Percentiles rank a stretch among this genome's conserved stretches.
Evolutionary conservation across 2,329 filamentous ascomycete genomes (phyloP).

Genomic region (Bipolaris cookei): DNA sequence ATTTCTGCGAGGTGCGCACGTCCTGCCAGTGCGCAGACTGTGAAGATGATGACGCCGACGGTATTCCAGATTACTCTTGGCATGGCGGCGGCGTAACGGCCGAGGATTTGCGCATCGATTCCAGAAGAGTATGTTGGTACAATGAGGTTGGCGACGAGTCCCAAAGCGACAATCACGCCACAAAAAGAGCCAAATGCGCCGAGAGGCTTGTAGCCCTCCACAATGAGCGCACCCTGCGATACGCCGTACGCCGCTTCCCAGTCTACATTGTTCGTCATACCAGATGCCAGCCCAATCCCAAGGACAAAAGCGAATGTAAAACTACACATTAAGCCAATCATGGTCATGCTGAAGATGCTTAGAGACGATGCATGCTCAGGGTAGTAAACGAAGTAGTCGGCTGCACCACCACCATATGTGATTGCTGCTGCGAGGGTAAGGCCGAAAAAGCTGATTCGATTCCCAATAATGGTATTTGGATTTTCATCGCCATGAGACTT

Average conservation of each 20-base stretch:
- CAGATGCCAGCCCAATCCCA: constrained; percentile 68
- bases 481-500: constrained; percentile 59
- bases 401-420: constrained; percentile 67
- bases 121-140: constrained; percentile 67
- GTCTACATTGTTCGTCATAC: constrained; percentile 57
- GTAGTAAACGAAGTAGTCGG: constrained; percentile 73
- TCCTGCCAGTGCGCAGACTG: constrained; percentile 68
- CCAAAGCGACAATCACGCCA: constrained; percentile 67
- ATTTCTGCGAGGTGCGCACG: constrained; percentile 66
- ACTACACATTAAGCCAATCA: constrained; percentile 62
- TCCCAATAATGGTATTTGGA: constrained; percentile 59
- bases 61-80: constrained; percentile 71
- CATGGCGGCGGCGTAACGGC: constrained; percentile 62
- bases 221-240: constrained; percentile 69
- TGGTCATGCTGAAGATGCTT: constrained; percentile 63
- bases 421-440: constrained; percentile 69
- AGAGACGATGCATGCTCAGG: constrained; percentile 59
- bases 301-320: constrained; percentile 67
- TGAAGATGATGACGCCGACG: constrained; percentile 66
- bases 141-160: constrained; percentile 70
- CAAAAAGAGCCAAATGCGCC: constrained; percentile 71
- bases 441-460: constrained; percentile 72
- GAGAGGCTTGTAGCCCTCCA: constrained; percentile 65
- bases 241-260: constrained; percentile 64
- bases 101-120: constrained; percentile 72